Base-by-base conservation (phyloP, 768 basidiomycete species). In the Trametopsis cervina region DNA sequence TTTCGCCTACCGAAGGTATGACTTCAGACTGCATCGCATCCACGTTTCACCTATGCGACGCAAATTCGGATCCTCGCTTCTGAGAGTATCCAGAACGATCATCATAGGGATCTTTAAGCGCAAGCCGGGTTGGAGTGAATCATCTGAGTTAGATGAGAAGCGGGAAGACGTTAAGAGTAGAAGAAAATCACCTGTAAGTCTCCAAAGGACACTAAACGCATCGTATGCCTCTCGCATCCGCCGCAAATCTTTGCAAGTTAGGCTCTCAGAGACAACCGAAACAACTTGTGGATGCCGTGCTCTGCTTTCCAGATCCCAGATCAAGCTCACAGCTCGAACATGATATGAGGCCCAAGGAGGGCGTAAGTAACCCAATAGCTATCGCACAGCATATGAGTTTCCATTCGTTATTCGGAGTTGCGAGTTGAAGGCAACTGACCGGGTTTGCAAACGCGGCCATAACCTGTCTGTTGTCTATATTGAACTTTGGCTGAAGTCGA, bases 11-110 rank as follows among this genome's bases (percentile, higher is more conserved):
- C 94, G 80, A 49, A 92, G 70, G 62, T 95, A 95, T 1, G 92
- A 94, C 62, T 86, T 89, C 24, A 97, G 72, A 57, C 83, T 91
- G 60, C 90, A 92, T 22, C 94, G 78, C 86, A 99, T 92, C 96
- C 96, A 99, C 0, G 92, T 92, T 64, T 98, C 95, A 12, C 89
- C 89, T 25, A 88, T 73, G 10, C 91, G 77, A 22, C 86, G 81
- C 9, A 87, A 64, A 51, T 68, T 68, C 6, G 90, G 87, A 54
- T 91, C 83, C 25, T 84, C 81, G 33, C 74, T 83, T 57, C 83
- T 84, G 41, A 97, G 66, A 0, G 83, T 81, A 59, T 95, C 92
- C 42, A 98, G 66, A 24, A 95, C 81, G 38, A 83, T 79, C 75
- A 92, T 84, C 77, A 97, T 75, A 0, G 95, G 95, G 1, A 85